A percentile compares a stretch with the other conserved stretches of the same genome.
These are phyloP conservation scores for Vigna trinervia DNA, from an alignment of 306 rosid species.

Conservation along the genomic window DNA sequence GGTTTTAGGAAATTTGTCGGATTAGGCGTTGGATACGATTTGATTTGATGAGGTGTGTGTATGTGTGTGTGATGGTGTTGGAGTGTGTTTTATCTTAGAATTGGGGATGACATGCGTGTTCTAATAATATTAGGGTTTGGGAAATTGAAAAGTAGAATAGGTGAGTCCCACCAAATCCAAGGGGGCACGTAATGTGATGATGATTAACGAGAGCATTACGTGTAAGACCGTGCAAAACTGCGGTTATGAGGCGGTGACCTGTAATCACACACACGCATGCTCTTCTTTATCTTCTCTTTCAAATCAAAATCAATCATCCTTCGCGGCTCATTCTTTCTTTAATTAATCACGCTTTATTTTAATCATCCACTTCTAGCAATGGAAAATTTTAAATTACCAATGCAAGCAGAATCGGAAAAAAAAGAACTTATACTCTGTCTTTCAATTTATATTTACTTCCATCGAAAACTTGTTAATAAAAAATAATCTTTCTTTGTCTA, in stretches of 20 bases:
- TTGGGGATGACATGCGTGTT: too few relatives aligned
- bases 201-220: conserved; percentile 51
- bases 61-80: too few relatives aligned
- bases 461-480: too few relatives aligned
- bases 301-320: background rate
- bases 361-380: too few relatives aligned
- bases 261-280: conserved; percentile 42
- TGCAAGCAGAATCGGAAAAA: too few relatives aligned
- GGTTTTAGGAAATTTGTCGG: conserved; percentile 43
- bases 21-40: conserved; percentile 50
- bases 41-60: conserved; percentile 24
- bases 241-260: conserved; percentile 51
- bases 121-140: conserved; percentile 46
- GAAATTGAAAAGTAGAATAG: conserved; percentile 51
- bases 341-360: too few relatives aligned
- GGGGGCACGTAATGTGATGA: conserved; percentile 68
- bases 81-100: too few relatives aligned
- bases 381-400: too few relatives aligned
- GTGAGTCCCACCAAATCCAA: conserved; percentile 90
- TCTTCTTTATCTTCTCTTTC: background rate
- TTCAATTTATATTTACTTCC: too few relatives aligned
- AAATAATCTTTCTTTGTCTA: too few relatives aligned
- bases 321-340: too few relatives aligned
- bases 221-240: conserved; percentile 50
- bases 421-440: too few relatives aligned